Base-by-base conservation (phyloP, 2,329 filamentous ascomycete species). In the Cryphonectria nitschkei region DNA sequence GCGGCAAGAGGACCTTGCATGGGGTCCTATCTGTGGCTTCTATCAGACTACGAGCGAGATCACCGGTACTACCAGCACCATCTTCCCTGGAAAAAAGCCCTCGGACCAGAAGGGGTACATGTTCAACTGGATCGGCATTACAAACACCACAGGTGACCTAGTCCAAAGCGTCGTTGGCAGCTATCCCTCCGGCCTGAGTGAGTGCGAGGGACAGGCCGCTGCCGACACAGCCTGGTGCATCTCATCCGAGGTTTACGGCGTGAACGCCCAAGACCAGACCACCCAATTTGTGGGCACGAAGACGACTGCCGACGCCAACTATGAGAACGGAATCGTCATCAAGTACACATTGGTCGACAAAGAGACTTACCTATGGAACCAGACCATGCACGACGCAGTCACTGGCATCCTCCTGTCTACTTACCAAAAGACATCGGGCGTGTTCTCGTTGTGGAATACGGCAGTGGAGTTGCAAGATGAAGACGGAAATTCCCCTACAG, bases 81-180 rank as follows among this genome's bases (percentile, higher is more conserved):
- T 76, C 22, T 76, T 76, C 65, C 76, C 76, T 0, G 76, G 76
- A 13, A 68, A 73, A 32, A 76, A 75, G 72, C 76, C 76, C 13
- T 60, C 73, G 13, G 73, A 68, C 29, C 76, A 77, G 67, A 68
- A 69, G 14, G 76, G 76, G 16, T 74, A 71, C 29, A 70, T 77
- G 13, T 77, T 76, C 68, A 68, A 74, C 32, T 77, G 76, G 76
- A 74, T 75, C 37, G 76, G 76, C 26, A 74, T 77, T 39, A 74
- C 73, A 56, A 76, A 77, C 56, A 74, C 72, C 29, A 76, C 74
- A 0, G 76, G 76, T 6, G 76, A 77, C 68, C 68, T 78, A 39
- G 73, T 78, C 26, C 70, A 71, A 67, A 71, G 70, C 46, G 69
- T 71, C 26, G 26, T 71, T 16, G 70, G 70, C 73, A 76, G 76